Base-by-base conservation (phyloP, 2,329 filamentous ascomycete species). In the Ophiostoma sp. region DNA sequence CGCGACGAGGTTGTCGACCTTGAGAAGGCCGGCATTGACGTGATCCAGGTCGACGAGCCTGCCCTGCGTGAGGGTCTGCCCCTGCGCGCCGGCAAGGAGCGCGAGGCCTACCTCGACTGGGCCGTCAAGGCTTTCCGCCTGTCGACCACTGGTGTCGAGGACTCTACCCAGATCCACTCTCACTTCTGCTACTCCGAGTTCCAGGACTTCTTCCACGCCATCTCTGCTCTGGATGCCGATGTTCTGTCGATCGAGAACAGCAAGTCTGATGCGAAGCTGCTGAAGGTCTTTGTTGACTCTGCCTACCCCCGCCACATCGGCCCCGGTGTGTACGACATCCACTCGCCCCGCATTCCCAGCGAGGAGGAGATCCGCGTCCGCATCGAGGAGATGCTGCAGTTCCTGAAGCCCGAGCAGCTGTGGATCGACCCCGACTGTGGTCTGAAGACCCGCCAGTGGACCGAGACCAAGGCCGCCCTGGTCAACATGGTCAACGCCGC, bases 101-200 rank as follows among this genome's bases (percentile, higher is more conserved):
- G 95, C 79, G 92, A 96, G 79, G 92, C 92, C 77, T 99, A 99
- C 88, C 89, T 99, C 75, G 84, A 90, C 76, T 99, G 95, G 95
- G 95, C 95, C 71, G 95, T 99, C 77, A 89, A 97, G 84, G 93
- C 93, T 76, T 99, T 99, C 93, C 93, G 92, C 80, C 92, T 99
- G 74, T 89, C 94, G 74, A 96, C 93, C 76, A 89, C 93, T 71
- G 95, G 93, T 80, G 94, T 99, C 71, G 83, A 93, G 83, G 92
- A 99, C 81, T 91, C 90, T 70, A 99, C 95, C 74, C 95, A 99
- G 87, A 97, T 99, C 81, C 95, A 99, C 90, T 97, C 93, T 73
- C 95, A 99, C 87, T 99, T 99, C 91, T 99, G 95, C 83, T 99
- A 99, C 89, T 98, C 95, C 67, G 95, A 99, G 87, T 99, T 99